Percentiles rank a stretch among this genome's conserved stretches.
Conservation (phyloP, 345 rosid species). For the Murraya paniculata region DNA sequence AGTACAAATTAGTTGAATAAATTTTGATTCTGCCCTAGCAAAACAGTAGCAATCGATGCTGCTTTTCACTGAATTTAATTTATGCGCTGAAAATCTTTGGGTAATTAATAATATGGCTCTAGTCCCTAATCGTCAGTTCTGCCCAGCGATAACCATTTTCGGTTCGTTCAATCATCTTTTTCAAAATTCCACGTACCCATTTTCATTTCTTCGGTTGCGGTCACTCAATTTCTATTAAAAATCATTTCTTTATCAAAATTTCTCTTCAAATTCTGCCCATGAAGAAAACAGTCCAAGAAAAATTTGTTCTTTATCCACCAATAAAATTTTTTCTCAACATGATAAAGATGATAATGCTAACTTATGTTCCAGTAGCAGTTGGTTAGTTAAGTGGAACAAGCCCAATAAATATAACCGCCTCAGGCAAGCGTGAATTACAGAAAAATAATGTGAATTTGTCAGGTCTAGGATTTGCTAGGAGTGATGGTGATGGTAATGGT, state of each 20-base stretch:
- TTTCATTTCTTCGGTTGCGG: slow-evolving; percentile 44
- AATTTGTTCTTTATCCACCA: slow-evolving; percentile 18
- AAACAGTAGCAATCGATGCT: background rate
- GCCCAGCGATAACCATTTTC: slow-evolving; percentile 37
- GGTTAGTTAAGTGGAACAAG: slow-evolving; percentile 62
- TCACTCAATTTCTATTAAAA: slow-evolving; percentile 35
- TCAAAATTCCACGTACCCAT: slow-evolving; percentile 34
- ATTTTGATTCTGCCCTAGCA: too few relatives aligned
- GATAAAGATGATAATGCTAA: slow-evolving; percentile 12
- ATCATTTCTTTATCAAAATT: slow-evolving; percentile 12
- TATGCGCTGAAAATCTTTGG: background rate
- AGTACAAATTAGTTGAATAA: too few relatives aligned
- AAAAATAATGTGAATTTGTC: slow-evolving; percentile 28
- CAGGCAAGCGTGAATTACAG: slow-evolving; percentile 45
- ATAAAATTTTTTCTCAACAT: slow-evolving; percentile 16
- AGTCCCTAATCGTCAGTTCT: slow-evolving; percentile 54
- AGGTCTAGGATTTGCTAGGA: slow-evolving; percentile 28
- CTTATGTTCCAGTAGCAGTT: slow-evolving; percentile 22
- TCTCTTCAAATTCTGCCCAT: slow-evolving; percentile 15
- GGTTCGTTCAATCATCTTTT: slow-evolving; percentile 44
- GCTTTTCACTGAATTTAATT: background rate
- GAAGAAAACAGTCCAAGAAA: slow-evolving; percentile 32
- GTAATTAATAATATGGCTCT: slow-evolving; percentile 40
- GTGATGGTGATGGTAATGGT: slow-evolving; percentile 3
- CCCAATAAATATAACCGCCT: slow-evolving; percentile 35